Evolutionary conservation across 805 yeast species (phyloP).

Genomic region (Scheffersomyces spartinae): DNA sequence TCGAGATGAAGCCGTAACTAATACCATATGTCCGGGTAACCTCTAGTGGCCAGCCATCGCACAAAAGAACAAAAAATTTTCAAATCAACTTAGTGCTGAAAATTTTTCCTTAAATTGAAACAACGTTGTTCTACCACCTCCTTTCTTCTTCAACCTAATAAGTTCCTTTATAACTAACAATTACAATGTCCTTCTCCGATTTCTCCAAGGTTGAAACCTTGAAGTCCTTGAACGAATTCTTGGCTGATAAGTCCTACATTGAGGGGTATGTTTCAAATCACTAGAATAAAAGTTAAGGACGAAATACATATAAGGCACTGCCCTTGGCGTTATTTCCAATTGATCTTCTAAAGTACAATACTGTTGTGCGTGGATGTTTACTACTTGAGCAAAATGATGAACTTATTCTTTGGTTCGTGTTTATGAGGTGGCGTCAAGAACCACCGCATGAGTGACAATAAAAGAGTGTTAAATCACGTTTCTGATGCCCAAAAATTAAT

Average conservation of each 20-base stretch:
- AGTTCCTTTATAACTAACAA: too few species aligned
- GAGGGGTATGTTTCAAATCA: constrained; percentile 67
- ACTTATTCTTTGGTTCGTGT: constrained; percentile 83
- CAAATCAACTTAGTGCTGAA: too few species aligned
- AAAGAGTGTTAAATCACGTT: constrained; percentile 17
- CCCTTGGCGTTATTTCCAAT: background rate
- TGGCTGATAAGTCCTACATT: constrained; percentile 88
- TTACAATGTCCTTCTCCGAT: constrained; percentile 64
- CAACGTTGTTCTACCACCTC: too few species aligned
- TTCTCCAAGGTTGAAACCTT: constrained; percentile 61
- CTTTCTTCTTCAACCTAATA: too few species aligned
- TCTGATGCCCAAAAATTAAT: constrained; percentile 27
- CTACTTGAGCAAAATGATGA: constrained; percentile 41
- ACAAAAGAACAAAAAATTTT: too few species aligned
- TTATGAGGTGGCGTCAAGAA: constrained; percentile 93
- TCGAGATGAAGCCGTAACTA: too few species aligned
- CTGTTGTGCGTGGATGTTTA: background rate
- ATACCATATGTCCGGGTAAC: too few species aligned
- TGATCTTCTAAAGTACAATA: background rate
- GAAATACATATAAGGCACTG: constrained; percentile 1
- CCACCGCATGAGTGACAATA: constrained; percentile 91
- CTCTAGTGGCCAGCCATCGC: too few species aligned
- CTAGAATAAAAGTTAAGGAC: constrained; percentile 1
- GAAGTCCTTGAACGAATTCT: constrained; percentile 65
- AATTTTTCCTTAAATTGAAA: too few species aligned